Base-by-base conservation (phyloP, 768 basidiomycete species). In the Boletus tylopilopsis region DNA sequence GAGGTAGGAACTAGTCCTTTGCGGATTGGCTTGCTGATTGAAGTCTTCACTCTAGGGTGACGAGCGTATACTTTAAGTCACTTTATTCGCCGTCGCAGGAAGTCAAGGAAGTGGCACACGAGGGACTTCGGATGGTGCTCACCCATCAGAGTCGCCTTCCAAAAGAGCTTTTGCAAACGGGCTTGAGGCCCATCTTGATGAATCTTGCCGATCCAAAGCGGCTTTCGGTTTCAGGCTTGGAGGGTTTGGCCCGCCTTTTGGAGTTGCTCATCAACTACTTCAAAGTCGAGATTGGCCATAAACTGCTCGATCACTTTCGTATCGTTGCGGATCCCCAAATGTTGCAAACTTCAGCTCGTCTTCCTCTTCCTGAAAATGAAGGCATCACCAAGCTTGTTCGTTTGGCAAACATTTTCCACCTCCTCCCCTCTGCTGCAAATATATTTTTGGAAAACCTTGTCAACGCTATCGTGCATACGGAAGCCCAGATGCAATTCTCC, bases 231-330 rank as follows among this genome's bases (percentile, higher is more conserved):
- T 81, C 90, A 5, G 94, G 94, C 10, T 66, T 95, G 48, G 94
- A 99, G 66, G 96, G 96, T 4, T 75, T 99, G 21, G 95, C 94
- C 12, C 85, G 95, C 12, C 78, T 99, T 42, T 75, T 99, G 42
- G 93, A 96, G 66, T 79, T 99, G 7, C 72, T 99, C 47, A 96
- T 94, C 33, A 97, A 97, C 67, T 98, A 99, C 71, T 99, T 99
- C 83, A 98, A 97, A 68, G 95, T 99, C 16, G 96, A 99, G 72
- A 98, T 99, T 51, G 96, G 96, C 1, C 82, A 90, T 67, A 99
- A 99, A 70, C 81, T 99, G 7, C 76, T 99, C 19, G 96, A 98
- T 60, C 96, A 99, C 66, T 97, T 95, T 71, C 85, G 87, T 36
- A 83, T 87, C 32, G 86, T 99, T 19, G 90, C 95, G 22, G 93